A percentile compares a stretch with the other conserved stretches of the same genome.
Conservation (phyloP, 208 protist genomes). For the Trichomonas vaginalis region DNA sequence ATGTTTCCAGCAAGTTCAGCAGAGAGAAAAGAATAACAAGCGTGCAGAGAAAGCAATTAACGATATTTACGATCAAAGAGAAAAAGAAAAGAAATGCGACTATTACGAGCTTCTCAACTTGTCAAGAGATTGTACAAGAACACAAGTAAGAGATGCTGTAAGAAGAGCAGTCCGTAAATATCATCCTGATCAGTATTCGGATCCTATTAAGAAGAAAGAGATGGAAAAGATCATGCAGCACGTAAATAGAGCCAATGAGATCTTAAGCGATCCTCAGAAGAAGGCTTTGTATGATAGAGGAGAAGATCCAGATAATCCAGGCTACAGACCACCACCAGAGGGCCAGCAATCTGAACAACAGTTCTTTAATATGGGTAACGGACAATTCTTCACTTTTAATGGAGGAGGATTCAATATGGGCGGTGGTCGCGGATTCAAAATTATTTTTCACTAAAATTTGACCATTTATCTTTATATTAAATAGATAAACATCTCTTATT, state of each 20-base stretch:
- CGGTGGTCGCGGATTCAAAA: too few relatives aligned
- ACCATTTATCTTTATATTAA: too few relatives aligned
- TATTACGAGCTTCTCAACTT: not conserved
- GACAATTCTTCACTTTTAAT: not conserved
- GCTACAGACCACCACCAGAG: not conserved
- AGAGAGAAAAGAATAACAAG: not conserved
- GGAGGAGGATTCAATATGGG: not conserved
- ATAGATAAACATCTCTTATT: too few relatives aligned
- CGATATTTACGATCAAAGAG: not conserved
- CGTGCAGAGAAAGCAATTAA: not conserved
- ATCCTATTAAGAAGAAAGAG: conserved; percentile 8
- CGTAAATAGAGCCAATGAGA: not conserved
- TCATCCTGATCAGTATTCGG: not conserved
- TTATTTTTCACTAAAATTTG: too few relatives aligned
- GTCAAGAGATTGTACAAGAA: not conserved
- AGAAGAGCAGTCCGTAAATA: not conserved
- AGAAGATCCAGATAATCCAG: not conserved
- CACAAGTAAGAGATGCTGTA: not conserved
- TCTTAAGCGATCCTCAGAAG: not conserved
- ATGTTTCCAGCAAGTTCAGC: not conserved
- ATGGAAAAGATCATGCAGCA: not conserved
- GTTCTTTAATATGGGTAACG: not conserved
- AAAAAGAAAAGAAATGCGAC: not conserved
- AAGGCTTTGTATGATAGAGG: not conserved
- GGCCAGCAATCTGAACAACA: too few relatives aligned